A percentile compares a stretch with the other conserved stretches of the same genome.
Conservation (phyloP, 2,329 filamentous ascomycete genomes). For the Stagonosporopsis vannaccii region DNA sequence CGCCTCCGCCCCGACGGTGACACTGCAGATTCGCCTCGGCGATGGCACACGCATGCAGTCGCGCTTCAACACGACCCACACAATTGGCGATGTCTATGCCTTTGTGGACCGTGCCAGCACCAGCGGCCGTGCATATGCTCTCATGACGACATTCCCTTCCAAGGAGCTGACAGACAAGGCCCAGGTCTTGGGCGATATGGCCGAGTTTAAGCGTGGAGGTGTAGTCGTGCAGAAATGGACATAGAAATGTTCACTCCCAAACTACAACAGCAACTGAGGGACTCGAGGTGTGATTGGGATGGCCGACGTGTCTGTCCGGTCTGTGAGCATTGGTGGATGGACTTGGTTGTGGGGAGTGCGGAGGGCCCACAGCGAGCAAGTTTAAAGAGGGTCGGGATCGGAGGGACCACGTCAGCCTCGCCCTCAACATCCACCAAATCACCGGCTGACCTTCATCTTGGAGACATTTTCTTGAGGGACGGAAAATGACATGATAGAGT, state of each 20-base stretch:
- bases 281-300: neutral
- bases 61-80: constrained; percentile 82
- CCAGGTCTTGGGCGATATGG: constrained; percentile 55
- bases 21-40: constrained; percentile 78
- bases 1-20: constrained; percentile 70
- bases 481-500: constrained; percentile 2
- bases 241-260: constrained; percentile 18
- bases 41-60: constrained; percentile 80
- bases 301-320: neutral
- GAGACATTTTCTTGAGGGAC: neutral
- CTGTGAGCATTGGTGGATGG: neutral
- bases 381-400: constrained; percentile 11
- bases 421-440: constrained; percentile 1
- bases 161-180: constrained; percentile 77
- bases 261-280: neutral
- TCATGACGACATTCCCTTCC: constrained; percentile 84
- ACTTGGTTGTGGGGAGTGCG: neutral
- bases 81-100: constrained; percentile 77
- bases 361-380: constrained; percentile 8
- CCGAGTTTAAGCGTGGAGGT: constrained; percentile 60
- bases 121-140: constrained; percentile 70
- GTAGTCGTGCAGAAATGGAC: constrained; percentile 65
- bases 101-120: constrained; percentile 74
- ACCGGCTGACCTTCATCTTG: neutral
- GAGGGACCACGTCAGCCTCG: constrained; percentile 14